Conservation (phyloP, 352 stramenopile genomes). For the Elongisporangium anandrum region DNA sequence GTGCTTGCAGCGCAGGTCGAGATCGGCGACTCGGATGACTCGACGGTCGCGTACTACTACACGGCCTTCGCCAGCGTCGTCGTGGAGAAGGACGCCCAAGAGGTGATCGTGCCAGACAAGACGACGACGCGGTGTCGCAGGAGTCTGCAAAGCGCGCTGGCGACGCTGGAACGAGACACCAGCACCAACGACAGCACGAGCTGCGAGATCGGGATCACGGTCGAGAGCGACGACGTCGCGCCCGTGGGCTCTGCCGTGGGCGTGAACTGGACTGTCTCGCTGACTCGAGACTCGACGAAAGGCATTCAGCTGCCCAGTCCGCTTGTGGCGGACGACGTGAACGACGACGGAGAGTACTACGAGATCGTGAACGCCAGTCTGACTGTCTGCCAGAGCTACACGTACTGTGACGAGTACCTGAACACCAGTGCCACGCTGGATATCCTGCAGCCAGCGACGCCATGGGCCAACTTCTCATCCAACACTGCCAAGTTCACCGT, state of each 20-base stretch:
- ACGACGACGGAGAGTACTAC: conserved; percentile 24
- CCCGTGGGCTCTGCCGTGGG: conserved; percentile 12
- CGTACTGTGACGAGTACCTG: conserved; percentile 44
- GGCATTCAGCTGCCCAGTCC: conserved; percentile 42
- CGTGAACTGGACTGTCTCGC: conserved; percentile 32
- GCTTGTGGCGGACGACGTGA: conserved; percentile 21
- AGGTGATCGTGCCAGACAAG: conserved; percentile 21
- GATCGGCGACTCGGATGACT: conserved; percentile 29
- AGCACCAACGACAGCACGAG: conserved; percentile 16
- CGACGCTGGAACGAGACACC: conserved; percentile 11
- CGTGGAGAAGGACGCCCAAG: conserved; percentile 14
- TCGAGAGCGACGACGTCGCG: conserved; percentile 25
- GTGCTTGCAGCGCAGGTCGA: conserved; percentile 41
- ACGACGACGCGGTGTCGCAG: conserved; percentile 45
- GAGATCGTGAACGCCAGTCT: conserved; percentile 42
- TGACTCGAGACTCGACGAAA: conserved; percentile 24
- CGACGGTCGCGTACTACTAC: conserved; percentile 43
- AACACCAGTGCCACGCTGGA: background rate
- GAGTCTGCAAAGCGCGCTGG: conserved; percentile 28
- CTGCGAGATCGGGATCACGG: conserved; percentile 38
- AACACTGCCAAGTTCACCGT: conserved; percentile 29
- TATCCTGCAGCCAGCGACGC: background rate
- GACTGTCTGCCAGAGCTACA: conserved; percentile 32
- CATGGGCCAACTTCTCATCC: conserved; percentile 14
- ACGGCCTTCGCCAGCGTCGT: conserved; percentile 37